These are phyloP conservation scores for Batrachochytrium dendrobatidis DNA, from an alignment of 371 early-diverging fungal species.

Conservation along the genomic window DNA sequence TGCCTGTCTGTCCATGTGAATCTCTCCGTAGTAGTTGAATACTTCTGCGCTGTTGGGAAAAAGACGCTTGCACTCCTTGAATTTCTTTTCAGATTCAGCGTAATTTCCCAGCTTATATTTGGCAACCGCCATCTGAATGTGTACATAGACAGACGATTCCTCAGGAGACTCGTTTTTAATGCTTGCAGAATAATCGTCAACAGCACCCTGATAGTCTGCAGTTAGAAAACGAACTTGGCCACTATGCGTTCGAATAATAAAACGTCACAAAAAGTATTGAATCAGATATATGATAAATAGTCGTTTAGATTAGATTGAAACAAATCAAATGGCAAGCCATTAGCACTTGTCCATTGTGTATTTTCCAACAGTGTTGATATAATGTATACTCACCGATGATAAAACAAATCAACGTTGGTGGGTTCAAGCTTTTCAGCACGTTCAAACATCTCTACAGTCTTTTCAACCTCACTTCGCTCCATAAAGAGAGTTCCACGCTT, in stretches of 20 bases:
- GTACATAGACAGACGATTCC: slow-evolving; percentile 76
- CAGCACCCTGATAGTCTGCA: slow-evolving; percentile 68
- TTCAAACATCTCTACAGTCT: slow-evolving; percentile 61
- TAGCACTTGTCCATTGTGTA: no score
- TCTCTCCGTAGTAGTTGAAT: slow-evolving; percentile 94
- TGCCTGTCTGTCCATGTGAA: slow-evolving; percentile 79
- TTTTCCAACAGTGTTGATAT: no score
- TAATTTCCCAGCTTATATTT: slow-evolving; percentile 82
- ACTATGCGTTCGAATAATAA: slow-evolving; percentile 5
- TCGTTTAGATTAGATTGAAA: no score
- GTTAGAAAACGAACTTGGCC: slow-evolving; percentile 45
- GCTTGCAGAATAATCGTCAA: slow-evolving; percentile 76
- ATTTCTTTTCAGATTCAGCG: slow-evolving; percentile 62
- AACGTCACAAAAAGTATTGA: no score
- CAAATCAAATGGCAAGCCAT: no score
- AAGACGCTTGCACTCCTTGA: slow-evolving; percentile 67
- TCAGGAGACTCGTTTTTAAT: slow-evolving; percentile 70
- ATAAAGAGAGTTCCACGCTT: slow-evolving; percentile 84
- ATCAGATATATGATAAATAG: no score
- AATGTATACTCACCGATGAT: slow-evolving; percentile 59
- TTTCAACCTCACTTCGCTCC: slow-evolving; percentile 64
- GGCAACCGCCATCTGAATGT: slow-evolving; percentile 91
- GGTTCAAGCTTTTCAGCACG: slow-evolving; percentile 59
- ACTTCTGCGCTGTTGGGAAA: slow-evolving; percentile 83
- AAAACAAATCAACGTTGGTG: slow-evolving; percentile 70